phyloP scores from a whole-genome alignment of 202 grass and related monocot genomes.

The Zizania palustris region DNA sequence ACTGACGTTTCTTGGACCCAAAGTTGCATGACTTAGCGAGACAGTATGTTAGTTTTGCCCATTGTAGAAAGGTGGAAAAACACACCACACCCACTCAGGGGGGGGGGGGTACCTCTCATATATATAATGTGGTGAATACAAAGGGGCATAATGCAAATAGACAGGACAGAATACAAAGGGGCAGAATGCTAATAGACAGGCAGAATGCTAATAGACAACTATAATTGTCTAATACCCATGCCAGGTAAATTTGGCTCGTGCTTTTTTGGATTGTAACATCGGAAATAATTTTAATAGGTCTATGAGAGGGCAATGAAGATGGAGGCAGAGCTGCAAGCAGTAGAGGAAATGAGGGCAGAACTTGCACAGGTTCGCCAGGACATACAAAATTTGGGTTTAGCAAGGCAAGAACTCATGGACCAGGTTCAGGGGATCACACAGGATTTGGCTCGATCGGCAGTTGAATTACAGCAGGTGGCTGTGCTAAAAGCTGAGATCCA shows the following conservation, averaged over 20 bases:
- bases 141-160: no score
- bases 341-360: conserved; percentile 71
- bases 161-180: no score
- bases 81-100: no score
- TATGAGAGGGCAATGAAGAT: conserved; percentile 88
- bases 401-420: conserved; percentile 73
- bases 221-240: no score
- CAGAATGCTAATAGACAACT: no score
- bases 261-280: conserved; percentile 34
- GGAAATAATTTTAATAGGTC: conserved; percentile 49
- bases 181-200: no score
- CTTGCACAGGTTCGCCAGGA: conserved; percentile 70
- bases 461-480: conserved; percentile 79
- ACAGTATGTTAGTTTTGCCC: conserved; percentile 1
- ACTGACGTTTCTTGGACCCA: conserved; percentile 5
- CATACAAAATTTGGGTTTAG: conserved; percentile 71
- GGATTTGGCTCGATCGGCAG: conserved; percentile 65
- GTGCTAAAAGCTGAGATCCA: conserved; percentile 87
- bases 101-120: no score
- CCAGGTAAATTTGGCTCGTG: conserved; percentile 22
- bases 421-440: conserved; percentile 80
- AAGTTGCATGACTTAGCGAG: conserved; percentile 14
- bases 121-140: no score
- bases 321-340: conserved; percentile 61
- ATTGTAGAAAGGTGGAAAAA: no score